A percentile compares a stretch with the other conserved stretches of the same genome.
Evolutionary conservation across 306 rosid genomes (phyloP).

Genomic region (Cajanus cajan): DNA sequence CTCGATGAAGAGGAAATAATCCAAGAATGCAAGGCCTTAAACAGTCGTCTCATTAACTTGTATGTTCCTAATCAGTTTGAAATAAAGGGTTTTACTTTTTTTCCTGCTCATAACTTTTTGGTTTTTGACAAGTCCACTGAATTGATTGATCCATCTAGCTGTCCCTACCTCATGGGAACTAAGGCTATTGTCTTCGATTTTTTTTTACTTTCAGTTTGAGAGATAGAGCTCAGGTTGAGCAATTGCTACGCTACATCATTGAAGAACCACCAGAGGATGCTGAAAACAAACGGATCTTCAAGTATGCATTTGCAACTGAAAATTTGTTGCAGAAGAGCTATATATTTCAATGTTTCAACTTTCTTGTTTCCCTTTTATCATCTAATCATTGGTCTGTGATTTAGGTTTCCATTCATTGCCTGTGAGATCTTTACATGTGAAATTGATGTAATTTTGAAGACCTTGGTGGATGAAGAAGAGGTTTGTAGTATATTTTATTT

Average conservation of each 20-base stretch:
- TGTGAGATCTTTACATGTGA: constrained; percentile 97
- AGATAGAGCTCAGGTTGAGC: constrained; percentile 91
- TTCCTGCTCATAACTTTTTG: not conserved
- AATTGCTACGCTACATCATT: constrained; percentile 66
- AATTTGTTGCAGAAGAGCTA: not conserved
- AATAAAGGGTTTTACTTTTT: not conserved
- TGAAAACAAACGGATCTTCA: constrained; percentile 85
- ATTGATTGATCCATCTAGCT: not conserved
- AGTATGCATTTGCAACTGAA: constrained; percentile 47
- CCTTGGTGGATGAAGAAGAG: constrained; percentile 97
- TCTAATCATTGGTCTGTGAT: constrained; percentile 32
- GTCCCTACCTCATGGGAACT: not conserved
- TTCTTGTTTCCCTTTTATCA: not conserved
- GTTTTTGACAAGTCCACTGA: not conserved
- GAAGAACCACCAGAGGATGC: constrained; percentile 89
- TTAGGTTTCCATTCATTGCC: constrained; percentile 91
- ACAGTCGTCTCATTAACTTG: constrained; percentile 95
- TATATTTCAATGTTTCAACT: not conserved
- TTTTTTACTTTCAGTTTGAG: constrained; percentile 68
- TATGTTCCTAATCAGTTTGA: constrained; percentile 35
- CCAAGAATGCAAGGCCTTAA: constrained; percentile 97
- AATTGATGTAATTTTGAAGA: constrained; percentile 97
- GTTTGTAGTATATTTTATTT: constrained; percentile 34
- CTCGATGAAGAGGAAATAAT: constrained; percentile 95
- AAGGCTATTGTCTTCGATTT: not conserved